phyloP scores from a whole-genome alignment of 345 rosid species.

The Corchorus capsularis region DNA sequence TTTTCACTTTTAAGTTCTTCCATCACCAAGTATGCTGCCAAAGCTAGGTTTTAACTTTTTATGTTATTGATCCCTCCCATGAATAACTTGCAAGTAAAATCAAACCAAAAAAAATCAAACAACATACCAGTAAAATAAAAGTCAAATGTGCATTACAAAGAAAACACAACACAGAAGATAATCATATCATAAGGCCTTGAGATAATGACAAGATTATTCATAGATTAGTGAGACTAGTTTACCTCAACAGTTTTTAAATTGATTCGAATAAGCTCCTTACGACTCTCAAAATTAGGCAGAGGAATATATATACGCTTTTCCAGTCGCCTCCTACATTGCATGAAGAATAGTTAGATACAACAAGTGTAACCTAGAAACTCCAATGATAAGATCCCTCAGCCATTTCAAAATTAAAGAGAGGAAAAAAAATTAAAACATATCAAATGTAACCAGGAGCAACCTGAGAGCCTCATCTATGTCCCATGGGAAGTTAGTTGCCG shows the following conservation, averaged over 20 bases:
- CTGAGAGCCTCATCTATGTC: constrained; percentile 99
- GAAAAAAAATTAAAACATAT: neutral
- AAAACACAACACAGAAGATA: neutral
- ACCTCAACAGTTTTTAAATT: constrained; percentile 98
- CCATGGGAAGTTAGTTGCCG: constrained; percentile 99
- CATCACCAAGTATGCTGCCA: constrained; percentile 5
- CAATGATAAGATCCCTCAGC: constrained; percentile 13
- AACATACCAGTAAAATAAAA: neutral
- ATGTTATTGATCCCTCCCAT: neutral
- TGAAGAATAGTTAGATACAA: constrained; percentile 18
- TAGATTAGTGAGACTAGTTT: constrained; percentile 16
- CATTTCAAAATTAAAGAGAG: neutral
- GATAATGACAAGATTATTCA: neutral
- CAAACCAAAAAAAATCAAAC: neutral
- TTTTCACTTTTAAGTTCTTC: no score
- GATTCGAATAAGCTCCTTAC: constrained; percentile 92
- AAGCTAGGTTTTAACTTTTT: neutral
- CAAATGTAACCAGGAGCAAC: constrained; percentile 35
- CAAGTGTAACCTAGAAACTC: neutral
- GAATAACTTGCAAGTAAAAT: neutral
- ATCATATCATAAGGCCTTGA: neutral
- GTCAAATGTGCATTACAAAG: neutral
- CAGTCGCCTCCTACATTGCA: constrained; percentile 87
- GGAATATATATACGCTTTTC: constrained; percentile 99
- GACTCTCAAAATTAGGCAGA: constrained; percentile 96